Evolutionary conservation across 805 yeast genomes (phyloP).

Genomic region (Kodamaea leandrae): DNA sequence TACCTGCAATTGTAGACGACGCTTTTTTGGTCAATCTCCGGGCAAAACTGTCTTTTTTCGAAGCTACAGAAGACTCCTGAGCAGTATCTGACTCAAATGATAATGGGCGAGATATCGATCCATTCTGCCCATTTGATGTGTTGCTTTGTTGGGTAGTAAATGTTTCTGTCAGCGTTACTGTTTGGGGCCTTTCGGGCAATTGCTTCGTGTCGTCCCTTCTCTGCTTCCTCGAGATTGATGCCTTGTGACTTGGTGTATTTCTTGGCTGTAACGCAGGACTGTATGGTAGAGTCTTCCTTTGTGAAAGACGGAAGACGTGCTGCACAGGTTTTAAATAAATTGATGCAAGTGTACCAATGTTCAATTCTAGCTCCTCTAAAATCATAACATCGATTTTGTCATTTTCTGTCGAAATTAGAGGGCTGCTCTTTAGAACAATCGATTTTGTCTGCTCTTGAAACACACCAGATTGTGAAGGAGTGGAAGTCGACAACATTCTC

Average conservation of each 20-base stretch:
- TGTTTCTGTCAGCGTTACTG: slow-evolving; percentile 4
- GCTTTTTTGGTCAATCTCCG: slow-evolving; percentile 35
- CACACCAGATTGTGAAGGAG: slow-evolving; percentile 38
- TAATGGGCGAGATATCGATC: slow-evolving; percentile 15
- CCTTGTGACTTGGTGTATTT: slow-evolving; percentile 9
- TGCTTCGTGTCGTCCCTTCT: not conserved
- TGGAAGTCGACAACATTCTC: slow-evolving; percentile 59
- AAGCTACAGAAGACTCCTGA: slow-evolving; percentile 2
- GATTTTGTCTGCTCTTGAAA: slow-evolving; percentile 37
- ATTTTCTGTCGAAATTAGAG: slow-evolving; percentile 62
- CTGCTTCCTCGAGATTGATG: not conserved
- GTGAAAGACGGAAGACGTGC: slow-evolving; percentile 72
- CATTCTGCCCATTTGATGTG: slow-evolving; percentile 10
- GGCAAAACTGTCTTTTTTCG: slow-evolving; percentile 28
- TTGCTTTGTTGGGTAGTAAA: slow-evolving; percentile 5
- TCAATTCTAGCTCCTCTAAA: slow-evolving; percentile 78
- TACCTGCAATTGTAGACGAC: slow-evolving; percentile 24
- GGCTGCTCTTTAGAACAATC: slow-evolving; percentile 60
- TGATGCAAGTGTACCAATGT: slow-evolving; percentile 79
- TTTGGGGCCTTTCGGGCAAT: slow-evolving; percentile 3
- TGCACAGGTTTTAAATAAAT: slow-evolving; percentile 80
- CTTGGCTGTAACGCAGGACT: slow-evolving; percentile 44
- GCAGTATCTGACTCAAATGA: slow-evolving; percentile 22
- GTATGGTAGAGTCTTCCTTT: slow-evolving; percentile 44
- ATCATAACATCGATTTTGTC: slow-evolving; percentile 68